A percentile compares a stretch with the other conserved stretches of the same genome.
These are phyloP conservation scores for Gonapodya prolifera DNA, from an alignment of 192 early-diverging fungal genomes.

Conservation along the genomic window DNA sequence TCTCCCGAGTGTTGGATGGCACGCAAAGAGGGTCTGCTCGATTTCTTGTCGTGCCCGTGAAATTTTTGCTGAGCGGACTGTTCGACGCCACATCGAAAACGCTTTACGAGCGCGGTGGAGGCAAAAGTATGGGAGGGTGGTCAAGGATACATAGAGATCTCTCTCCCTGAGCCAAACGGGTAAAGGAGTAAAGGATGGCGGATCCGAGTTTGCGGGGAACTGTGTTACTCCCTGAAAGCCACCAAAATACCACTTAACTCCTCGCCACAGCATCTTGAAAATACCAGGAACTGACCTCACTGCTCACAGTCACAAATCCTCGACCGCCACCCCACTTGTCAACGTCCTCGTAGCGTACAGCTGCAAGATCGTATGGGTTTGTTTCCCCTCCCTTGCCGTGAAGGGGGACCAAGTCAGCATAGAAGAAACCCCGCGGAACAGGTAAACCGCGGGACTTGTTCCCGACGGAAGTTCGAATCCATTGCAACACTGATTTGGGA, in stretches of 20 bases:
- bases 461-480: background rate
- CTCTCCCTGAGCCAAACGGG: background rate
- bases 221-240: background rate
- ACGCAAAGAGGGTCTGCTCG: background rate
- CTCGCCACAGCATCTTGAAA: background rate
- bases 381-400: background rate
- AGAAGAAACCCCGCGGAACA: background rate
- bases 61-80: background rate
- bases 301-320: background rate
- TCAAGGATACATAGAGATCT: background rate
- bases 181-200: background rate
- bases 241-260: background rate
- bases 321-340: background rate
- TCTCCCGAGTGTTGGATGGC: background rate
- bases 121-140: background rate
- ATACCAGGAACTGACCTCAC: background rate
- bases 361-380: background rate
- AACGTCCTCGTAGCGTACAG: background rate
- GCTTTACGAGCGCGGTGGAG: background rate
- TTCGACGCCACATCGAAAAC: background rate
- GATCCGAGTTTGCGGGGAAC: background rate
- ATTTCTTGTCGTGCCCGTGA: background rate
- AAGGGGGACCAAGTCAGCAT: background rate
- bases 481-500: background rate
- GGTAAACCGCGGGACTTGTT: background rate